A percentile compares a stretch with the other conserved stretches of the same genome.
phyloP scores from a whole-genome alignment of 805 yeast species.

The Candida rishiriensis region DNA sequence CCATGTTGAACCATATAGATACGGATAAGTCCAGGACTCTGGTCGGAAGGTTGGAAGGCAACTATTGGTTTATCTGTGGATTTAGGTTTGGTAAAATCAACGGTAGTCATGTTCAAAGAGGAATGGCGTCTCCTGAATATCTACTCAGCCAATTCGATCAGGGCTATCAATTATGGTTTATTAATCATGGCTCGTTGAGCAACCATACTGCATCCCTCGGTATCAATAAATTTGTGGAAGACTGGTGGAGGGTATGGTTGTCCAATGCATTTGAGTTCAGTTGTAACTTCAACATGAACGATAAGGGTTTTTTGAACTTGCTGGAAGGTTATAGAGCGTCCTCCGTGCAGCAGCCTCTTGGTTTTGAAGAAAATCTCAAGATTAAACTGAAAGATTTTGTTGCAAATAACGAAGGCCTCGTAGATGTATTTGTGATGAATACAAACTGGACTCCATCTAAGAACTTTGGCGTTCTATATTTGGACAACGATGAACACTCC shows the following conservation, averaged over 20 bases:
- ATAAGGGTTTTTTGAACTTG: slow-evolving; percentile 32
- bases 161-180: slow-evolving; percentile 31
- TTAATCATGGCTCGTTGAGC: slow-evolving; percentile 30
- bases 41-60: slow-evolving; percentile 25
- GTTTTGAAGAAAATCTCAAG: slow-evolving; percentile 26
- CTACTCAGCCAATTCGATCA: slow-evolving; percentile 23
- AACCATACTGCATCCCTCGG: slow-evolving; percentile 7
- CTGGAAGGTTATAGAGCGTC: slow-evolving; percentile 27
- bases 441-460: slow-evolving; percentile 29
- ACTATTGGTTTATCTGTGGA: slow-evolving; percentile 32
- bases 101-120: slow-evolving; percentile 18
- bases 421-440: slow-evolving; percentile 23
- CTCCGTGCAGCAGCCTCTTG: slow-evolving; percentile 25
- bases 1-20: slow-evolving; percentile 21
- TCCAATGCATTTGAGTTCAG: slow-evolving; percentile 23
- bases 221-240: slow-evolving; percentile 9
- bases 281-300: slow-evolving; percentile 23
- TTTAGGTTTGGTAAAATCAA: slow-evolving; percentile 15
- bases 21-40: slow-evolving; percentile 31
- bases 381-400: slow-evolving; percentile 14
- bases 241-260: slow-evolving; percentile 38
- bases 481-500: slow-evolving; percentile 12
- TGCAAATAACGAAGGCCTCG: slow-evolving; percentile 5
- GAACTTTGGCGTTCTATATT: slow-evolving; percentile 29
- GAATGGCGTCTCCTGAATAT: slow-evolving; percentile 32